A percentile compares a stretch with the other conserved stretches of the same genome.
Conservation (phyloP, 169 alveolate genomes). For the Cryptosporidium viatorum region DNA sequence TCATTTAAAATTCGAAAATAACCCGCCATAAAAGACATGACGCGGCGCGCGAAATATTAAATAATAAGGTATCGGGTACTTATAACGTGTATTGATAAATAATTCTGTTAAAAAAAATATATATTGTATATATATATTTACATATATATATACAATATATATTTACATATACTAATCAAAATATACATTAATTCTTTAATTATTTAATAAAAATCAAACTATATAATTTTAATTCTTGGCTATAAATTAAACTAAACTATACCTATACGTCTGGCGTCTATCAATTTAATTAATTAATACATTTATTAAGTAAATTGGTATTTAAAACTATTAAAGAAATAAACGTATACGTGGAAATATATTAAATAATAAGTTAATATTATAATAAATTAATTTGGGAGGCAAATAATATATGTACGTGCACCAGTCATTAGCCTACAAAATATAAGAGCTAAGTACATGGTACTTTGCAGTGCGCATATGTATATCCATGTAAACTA, state of each 20-base stretch:
- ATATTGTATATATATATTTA: not conserved
- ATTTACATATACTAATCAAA: too few species aligned
- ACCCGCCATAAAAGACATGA: constrained; percentile 1
- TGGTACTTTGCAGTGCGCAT: constrained; percentile 78
- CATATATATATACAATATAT: not conserved
- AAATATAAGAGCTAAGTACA: constrained; percentile 73
- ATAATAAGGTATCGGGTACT: constrained; percentile 11
- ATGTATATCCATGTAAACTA: constrained; percentile 75
- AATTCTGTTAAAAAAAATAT: not conserved
- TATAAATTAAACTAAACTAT: constrained; percentile 20
- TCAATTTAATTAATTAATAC: not conserved
- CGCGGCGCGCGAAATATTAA: not conserved
- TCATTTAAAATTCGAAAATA: not conserved
- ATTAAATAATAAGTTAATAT: not conserved
- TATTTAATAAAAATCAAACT: not conserved
- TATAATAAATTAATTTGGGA: constrained; percentile 36
- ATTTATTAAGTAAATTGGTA: not conserved
- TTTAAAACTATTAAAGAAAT: not conserved
- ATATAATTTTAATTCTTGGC: not conserved
- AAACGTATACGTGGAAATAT: constrained; percentile 51
- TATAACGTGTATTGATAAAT: not conserved
- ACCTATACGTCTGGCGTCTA: constrained; percentile 39
- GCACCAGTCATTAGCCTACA: constrained; percentile 74
- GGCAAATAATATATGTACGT: constrained; percentile 73
- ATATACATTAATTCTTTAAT: not conserved